Evolutionary conservation across 768 basidiomycete species (phyloP).

Genomic region (Tulasnella sp.): DNA sequence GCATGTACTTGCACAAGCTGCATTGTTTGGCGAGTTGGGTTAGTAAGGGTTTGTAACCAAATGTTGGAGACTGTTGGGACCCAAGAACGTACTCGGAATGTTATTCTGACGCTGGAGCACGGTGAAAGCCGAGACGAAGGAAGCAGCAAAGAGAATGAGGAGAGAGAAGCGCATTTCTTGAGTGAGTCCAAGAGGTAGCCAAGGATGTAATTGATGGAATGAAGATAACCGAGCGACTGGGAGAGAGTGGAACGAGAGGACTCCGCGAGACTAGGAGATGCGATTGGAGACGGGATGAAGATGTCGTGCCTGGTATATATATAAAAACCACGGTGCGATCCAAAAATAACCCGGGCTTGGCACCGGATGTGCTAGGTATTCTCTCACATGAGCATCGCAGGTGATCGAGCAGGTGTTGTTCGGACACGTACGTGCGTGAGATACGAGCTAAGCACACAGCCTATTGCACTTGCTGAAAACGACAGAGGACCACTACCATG

Average conservation of each 20-base stretch:
- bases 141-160: neutral
- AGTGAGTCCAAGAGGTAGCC: neutral
- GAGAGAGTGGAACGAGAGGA: neutral
- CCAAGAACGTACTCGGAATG: neutral
- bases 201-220: neutral
- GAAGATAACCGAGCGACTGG: neutral
- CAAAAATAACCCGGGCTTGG: neutral
- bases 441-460: too few species aligned
- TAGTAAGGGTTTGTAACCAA: neutral
- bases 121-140: neutral
- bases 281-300: neutral
- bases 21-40: neutral
- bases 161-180: neutral
- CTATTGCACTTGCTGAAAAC: too few species aligned
- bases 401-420: neutral
- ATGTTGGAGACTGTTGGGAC: neutral
- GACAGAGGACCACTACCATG: too few species aligned
- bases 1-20: neutral
- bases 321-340: neutral
- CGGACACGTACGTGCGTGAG: too few species aligned
- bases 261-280: neutral
- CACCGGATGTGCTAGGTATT: neutral
- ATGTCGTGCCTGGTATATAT: neutral
- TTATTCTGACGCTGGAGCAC: neutral
- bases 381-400: neutral